Evolutionary conservation across 2,329 filamentous ascomycete genomes (phyloP).

Genomic region (Leptographium radiaticola): DNA sequence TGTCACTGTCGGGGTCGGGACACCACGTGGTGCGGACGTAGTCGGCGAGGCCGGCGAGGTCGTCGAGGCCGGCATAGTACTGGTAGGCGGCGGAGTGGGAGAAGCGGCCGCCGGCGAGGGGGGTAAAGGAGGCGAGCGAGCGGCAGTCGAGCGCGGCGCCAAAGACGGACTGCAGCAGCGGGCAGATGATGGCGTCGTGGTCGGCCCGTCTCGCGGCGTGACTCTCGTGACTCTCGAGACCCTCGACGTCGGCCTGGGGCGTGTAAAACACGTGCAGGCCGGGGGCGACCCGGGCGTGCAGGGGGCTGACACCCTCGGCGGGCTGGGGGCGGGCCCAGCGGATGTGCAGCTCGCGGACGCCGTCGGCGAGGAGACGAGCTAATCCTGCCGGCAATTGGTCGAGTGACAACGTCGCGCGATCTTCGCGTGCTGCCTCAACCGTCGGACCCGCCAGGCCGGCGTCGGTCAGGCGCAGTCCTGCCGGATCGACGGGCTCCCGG

Average conservation of each 20-base stretch:
- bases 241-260: constrained; percentile 22
- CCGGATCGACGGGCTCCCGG: constrained; percentile 48
- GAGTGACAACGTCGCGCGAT: constrained; percentile 60
- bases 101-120: constrained; percentile 40
- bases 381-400: constrained; percentile 62
- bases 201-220: not conserved
- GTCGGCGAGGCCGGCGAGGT: constrained; percentile 38
- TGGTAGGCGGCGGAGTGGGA: constrained; percentile 52
- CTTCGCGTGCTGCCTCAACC: constrained; percentile 60
- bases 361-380: constrained; percentile 42
- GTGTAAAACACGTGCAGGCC: constrained; percentile 75
- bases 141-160: constrained; percentile 40
- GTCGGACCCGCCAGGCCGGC: constrained; percentile 39
- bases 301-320: constrained; percentile 52
- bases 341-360: constrained; percentile 59
- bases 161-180: constrained; percentile 43
- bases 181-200: constrained; percentile 45
- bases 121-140: constrained; percentile 45
- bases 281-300: constrained; percentile 61
- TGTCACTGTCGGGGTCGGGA: constrained; percentile 4
- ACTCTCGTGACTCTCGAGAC: no score
- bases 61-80: constrained; percentile 54
- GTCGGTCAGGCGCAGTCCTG: constrained; percentile 43
- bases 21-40: constrained; percentile 44
- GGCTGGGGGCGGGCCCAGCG: constrained; percentile 55